These are phyloP conservation scores for Aphanomyces invadans DNA, from an alignment of 352 stramenopile species.

Conservation along the genomic window DNA sequence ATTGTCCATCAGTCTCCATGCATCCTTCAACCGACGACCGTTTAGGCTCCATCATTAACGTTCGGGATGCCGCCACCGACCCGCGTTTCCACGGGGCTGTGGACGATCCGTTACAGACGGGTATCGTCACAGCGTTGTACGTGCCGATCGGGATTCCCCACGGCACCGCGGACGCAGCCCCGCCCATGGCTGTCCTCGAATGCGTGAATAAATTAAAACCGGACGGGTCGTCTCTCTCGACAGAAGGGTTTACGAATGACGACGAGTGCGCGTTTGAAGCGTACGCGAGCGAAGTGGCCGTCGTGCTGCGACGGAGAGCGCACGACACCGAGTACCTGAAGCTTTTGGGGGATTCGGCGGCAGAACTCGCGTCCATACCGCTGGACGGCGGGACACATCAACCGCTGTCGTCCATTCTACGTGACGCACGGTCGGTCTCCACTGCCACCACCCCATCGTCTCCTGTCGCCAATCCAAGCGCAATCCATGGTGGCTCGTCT, in stretches of 20 bases:
- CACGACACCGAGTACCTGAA: conserved; percentile 88
- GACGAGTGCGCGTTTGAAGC: conserved; percentile 82
- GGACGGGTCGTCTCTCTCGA: conserved; percentile 42
- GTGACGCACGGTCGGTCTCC: not conserved
- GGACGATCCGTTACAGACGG: conserved; percentile 49
- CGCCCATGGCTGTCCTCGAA: conserved; percentile 78
- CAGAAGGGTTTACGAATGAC: conserved; percentile 64
- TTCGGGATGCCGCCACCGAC: conserved; percentile 54
- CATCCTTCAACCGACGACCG: not conserved
- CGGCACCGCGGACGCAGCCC: conserved; percentile 27
- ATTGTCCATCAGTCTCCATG: not conserved
- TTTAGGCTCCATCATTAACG: conserved; percentile 47
- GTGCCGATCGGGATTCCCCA: conserved; percentile 73
- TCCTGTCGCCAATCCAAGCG: not conserved
- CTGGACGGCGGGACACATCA: conserved; percentile 69
- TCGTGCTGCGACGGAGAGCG: conserved; percentile 68
- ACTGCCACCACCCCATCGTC: not conserved
- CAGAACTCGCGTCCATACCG: conserved; percentile 64
- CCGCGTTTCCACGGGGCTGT: conserved; percentile 45
- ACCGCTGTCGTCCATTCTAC: conserved; percentile 65
- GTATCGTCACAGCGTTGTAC: conserved; percentile 71
- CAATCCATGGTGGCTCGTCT: conserved; percentile 33
- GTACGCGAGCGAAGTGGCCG: conserved; percentile 77
- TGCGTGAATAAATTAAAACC: conserved; percentile 65
- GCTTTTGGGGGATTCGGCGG: conserved; percentile 66